Evolutionary conservation across 148 eudicot species (phyloP).

Genomic region (Amaranthus hypochondriacus): DNA sequence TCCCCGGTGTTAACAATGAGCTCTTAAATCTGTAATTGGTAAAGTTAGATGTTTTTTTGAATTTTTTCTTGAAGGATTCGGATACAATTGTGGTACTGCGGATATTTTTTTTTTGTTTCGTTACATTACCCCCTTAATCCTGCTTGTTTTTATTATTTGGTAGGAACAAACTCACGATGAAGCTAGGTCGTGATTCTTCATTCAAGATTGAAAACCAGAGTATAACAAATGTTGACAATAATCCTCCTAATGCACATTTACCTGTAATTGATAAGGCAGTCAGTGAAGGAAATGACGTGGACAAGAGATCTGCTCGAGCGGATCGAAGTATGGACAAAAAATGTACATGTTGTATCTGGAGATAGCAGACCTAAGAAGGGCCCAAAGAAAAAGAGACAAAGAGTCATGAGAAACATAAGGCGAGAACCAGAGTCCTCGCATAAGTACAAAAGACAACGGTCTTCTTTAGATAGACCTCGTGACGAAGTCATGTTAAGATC

Average conservation of each 20-base stretch:
- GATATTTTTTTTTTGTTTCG: neutral
- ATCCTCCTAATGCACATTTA: conserved; percentile 16
- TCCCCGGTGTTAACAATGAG: too few species aligned
- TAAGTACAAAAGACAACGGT: conserved; percentile 13
- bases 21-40: too few species aligned
- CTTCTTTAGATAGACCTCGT: conserved; percentile 14
- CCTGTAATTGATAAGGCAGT: conserved; percentile 19
- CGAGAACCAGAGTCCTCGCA: conserved; percentile 16
- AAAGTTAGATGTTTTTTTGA: too few species aligned
- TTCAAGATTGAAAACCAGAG: conserved; percentile 15
- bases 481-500: conserved; percentile 2
- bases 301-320: conserved; percentile 18
- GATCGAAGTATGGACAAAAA: conserved; percentile 18
- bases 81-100: neutral
- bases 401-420: conserved; percentile 16
- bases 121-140: neutral
- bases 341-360: neutral
- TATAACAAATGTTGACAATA: conserved; percentile 13
- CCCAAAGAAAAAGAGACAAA: conserved; percentile 25
- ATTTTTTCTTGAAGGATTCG: too few species aligned
- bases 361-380: conserved; percentile 12
- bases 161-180: conserved; percentile 10
- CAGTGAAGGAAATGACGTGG: conserved; percentile 17
- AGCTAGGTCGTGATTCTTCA: conserved; percentile 8
- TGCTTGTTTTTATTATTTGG: neutral